Evolutionary conservation across 495 filamentous ascomycete species (phyloP), one percentile per base, ranked within the genome.

Genomic region (Gamarada debralockiae): DNA sequence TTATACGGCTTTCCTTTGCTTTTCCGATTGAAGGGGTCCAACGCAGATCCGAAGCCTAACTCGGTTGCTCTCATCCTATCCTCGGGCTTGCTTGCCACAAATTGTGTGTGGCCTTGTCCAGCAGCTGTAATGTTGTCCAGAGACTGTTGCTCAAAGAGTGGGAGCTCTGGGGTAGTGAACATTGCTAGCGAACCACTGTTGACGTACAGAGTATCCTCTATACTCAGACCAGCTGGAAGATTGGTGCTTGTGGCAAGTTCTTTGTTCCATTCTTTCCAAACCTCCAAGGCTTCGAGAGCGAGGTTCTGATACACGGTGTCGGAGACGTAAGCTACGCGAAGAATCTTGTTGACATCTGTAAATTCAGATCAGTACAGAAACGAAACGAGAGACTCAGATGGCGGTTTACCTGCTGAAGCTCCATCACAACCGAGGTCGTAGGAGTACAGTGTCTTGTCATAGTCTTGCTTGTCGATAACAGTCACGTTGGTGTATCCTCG

Each of bases 211-310:
- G 17, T 27, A 18, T 52, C 34, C 10, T 31, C 23, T 7, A 3
- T 20, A 2, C 2, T 67, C 33, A 77, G 55, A 0, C 67, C 61
- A 10, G 61, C 51, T 1, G 73, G 71, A 0, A 70, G 20, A 1
- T 59, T 57, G 13, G 60, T 53, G 3, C 57, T 53, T 0, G 18
- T 54, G 0, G 44, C 39, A 2, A 76, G 51, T 21, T 69, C 61
- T 3, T 27, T 54, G 46, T 78, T 76, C 73, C 74, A 78, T 20
- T 41, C 48, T 10, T 69, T 57, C 71, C 72, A 78, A 0, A 56
- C 44, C 2, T 47, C 24, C 8, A 70, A 63, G 2, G 72, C 66
- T 27, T 73, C 67, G n/a, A 68, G 53, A 0, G 73, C 63, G 3
- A 78, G 66, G 7, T 65, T 51, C 52, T 76, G 73, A 50, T 76